A percentile compares a stretch with the other conserved stretches of the same genome.
phyloP scores from a whole-genome alignment of 2,329 filamentous ascomycete genomes.

The Parafenestella ontariensis region DNA sequence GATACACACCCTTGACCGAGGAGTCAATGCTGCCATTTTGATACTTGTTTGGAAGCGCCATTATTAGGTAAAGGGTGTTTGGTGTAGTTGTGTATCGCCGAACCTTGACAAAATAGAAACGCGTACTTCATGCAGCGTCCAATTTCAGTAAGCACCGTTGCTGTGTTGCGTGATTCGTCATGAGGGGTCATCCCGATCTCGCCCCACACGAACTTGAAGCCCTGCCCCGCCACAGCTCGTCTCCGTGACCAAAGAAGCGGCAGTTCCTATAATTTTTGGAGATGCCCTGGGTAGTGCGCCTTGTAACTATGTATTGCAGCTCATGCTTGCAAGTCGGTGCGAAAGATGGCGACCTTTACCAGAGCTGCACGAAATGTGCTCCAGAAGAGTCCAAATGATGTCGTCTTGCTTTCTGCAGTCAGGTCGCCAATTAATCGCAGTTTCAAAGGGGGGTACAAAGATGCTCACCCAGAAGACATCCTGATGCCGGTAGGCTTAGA shows the following conservation, averaged over 20 bases:
- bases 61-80: constrained; percentile 9
- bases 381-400: constrained; percentile 88
- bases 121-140: constrained; percentile 8
- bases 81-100: constrained; percentile 3
- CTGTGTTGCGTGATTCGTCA: constrained; percentile 29
- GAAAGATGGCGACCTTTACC: constrained; percentile 39
- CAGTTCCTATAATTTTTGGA: constrained; percentile 23
- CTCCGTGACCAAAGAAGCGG: constrained; percentile 23
- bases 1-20: constrained; percentile 41
- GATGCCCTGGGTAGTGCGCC: constrained; percentile 10
- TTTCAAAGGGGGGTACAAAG: constrained; percentile 92
- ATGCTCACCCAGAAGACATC: constrained; percentile 86
- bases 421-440: constrained; percentile 88
- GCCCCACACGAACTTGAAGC: constrained; percentile 41
- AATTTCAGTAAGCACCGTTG: constrained; percentile 9
- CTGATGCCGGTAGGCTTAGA: constrained; percentile 61
- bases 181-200: constrained; percentile 36
- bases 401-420: constrained; percentile 90
- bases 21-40: constrained; percentile 46
- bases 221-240: constrained; percentile 39
- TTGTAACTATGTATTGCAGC: constrained; percentile 1
- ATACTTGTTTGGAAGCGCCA: constrained; percentile 45
- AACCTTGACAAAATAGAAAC: constrained; percentile 4
- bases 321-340: background rate
- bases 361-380: constrained; percentile 65